Conservation (phyloP, 768 basidiomycete species). For the Pisolithus tinctorius region DNA sequence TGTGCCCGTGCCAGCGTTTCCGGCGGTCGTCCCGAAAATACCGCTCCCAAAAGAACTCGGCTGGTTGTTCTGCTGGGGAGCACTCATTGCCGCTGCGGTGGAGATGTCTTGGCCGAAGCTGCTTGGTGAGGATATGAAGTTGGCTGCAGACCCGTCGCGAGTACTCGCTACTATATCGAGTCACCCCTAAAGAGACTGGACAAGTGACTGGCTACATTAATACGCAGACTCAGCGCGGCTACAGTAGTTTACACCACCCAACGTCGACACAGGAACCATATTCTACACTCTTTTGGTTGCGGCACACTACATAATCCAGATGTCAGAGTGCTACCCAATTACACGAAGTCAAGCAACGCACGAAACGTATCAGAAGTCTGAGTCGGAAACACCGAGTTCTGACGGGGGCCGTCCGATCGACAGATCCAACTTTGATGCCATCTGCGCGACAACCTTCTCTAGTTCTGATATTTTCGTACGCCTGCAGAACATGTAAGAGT, state of each 20-base stretch:
- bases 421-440: conserved; percentile 47
- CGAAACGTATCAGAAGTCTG: conserved; percentile 9
- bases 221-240: too few species aligned
- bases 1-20: conserved; percentile 1
- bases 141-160: neutral
- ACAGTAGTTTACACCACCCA: too few species aligned
- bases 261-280: too few species aligned
- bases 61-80: conserved; percentile 1
- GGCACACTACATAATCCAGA: too few species aligned
- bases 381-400: neutral
- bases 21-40: conserved; percentile 8
- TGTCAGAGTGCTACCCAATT: neutral
- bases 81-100: conserved; percentile 1
- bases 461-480: conserved; percentile 50
- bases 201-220: too few species aligned
- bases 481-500: conserved; percentile 28
- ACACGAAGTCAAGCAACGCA: neutral
- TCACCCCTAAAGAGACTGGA: too few species aligned
- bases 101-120: neutral
- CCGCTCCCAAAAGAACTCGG: conserved; percentile 5
- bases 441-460: conserved; percentile 45
- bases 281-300: too few species aligned
- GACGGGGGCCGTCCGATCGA: conserved; percentile 41
- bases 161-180: too few species aligned
- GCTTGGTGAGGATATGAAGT: neutral